Evolutionary conservation across 345 rosid species (phyloP), one percentile per base, ranked within the genome.

Genomic region (Ailanthus altissimus): DNA sequence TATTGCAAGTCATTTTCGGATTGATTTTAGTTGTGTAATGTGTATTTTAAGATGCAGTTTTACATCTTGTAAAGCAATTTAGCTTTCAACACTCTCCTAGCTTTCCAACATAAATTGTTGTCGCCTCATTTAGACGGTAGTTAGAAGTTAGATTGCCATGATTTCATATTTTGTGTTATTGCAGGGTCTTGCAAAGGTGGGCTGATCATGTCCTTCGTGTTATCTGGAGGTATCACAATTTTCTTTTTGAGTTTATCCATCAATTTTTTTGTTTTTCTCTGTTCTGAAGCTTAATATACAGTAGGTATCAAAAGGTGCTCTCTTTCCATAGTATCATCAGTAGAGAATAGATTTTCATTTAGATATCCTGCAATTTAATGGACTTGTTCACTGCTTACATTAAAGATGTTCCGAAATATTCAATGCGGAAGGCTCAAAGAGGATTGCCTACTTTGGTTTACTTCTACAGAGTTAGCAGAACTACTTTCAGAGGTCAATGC

Each of bases 121-220:
- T 58, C 36, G 16, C 38, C 13, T 47, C 21, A 14, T 32, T 74
- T 60, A 21, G 47, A 36, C 36, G 11, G 46, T 74, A 36, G 15
- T 15, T 46, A 61, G 18, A 60, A 42, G 18, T 38, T 43, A 58
- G 59, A 47, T 74, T 40, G 18, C 57, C 69, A 50, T n/a, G 32
- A 38, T 74, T 32, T 46, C 15, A 16, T 61, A 14, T 32, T 49
- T 59, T 69, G 70, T 56, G 0, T 60, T 71, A 65, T 40, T 76
- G 76, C 85, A 93, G 98, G 87, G 98, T 92, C 59, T 82, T 96
- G 87, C 90, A 87, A 72, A 89, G 99, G 77, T 96, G 98, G 99
- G 99, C 98, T 63, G 89, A 84, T 78, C 97, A 96, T 81, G 89
- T 90, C 71, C 93, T 90, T 70, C 88, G 75, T 58, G 79, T 85